Conservation (phyloP, 768 basidiomycete species). For the Phlegmacium glaucopus region DNA sequence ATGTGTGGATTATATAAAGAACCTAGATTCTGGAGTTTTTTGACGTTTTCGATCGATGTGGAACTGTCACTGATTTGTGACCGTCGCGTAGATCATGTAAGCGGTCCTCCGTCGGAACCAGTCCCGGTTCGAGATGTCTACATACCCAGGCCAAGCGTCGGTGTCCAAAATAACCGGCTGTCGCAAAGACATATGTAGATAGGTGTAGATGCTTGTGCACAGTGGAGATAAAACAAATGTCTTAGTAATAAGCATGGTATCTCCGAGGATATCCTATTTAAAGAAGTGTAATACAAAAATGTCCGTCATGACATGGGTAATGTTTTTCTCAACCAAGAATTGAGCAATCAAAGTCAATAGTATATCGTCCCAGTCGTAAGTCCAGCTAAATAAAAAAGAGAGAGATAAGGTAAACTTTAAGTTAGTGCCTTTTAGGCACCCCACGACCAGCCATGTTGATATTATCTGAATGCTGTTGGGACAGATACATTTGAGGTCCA, state of each 20-base stretch:
- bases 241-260: constrained; percentile 1
- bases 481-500: constrained; percentile 4
- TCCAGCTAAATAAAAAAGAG: constrained; percentile 7
- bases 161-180: too few species aligned
- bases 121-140: too few species aligned
- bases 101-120: too few species aligned
- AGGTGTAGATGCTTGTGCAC: too few species aligned
- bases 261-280: constrained; percentile 12
- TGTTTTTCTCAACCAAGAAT: constrained; percentile 1
- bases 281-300: constrained; percentile 22
- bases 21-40: too few species aligned
- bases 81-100: too few species aligned
- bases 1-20: background rate
- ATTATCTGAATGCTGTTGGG: constrained; percentile 14
- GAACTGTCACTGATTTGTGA: too few species aligned
- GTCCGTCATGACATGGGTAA: constrained; percentile 13
- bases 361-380: background rate
- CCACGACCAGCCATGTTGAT: constrained; percentile 43
- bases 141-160: too few species aligned
- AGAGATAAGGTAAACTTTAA: constrained; percentile 6
- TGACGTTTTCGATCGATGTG: too few species aligned
- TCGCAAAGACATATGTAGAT: too few species aligned
- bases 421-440: constrained; percentile 28
- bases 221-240: constrained; percentile 3
- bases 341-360: background rate